Base-by-base conservation (phyloP, 1,284 basidiomycete genomes). In the Austroboletus novae-zelandiae region DNA sequence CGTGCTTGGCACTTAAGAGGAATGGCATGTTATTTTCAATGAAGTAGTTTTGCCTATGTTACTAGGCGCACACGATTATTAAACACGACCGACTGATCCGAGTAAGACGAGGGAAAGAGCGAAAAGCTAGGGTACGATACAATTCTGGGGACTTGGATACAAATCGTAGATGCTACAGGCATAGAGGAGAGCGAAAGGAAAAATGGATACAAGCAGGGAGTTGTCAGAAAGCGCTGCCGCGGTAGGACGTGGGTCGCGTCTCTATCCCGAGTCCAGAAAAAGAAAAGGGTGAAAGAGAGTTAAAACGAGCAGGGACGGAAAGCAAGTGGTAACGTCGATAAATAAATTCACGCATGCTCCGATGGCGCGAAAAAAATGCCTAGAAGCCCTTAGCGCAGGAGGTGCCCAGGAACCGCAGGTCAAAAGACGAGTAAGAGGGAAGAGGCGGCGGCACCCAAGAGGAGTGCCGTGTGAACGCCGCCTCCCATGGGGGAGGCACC, bases 401-500 rank as follows among this genome's bases (percentile, higher is more conserved):
- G 14, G 1, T 17, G 7, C 2, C 14, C n/a, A 17, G 8, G 20
- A 9, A 23, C 9, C 6, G 37, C 14, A 9, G n/a, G 20, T 57
- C 49, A 59, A 11, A 61, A 43, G 8, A 40, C 35, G 39, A 59
- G 32, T 11, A 48, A 50, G 18, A 46, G 29, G 47, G n/a, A 47
- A 25, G 58, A 61, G 8, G 31, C 45, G 1, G 49, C 51, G 18
- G 50, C 42, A 35, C 51, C 27, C 9, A 50, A 20, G 4, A 56
- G 25, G 11, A 67, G 31, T 4, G 42, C 47, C 1, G 40, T 32
- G 13, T 37, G 47, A 20, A 50, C 30, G 9, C 11, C 37, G 13
- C 53, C 37, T 11, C 49, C 32, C 14, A 52, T 14, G 42, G 46
- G 50, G 13, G 47, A 29, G 14, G 59, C 52, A 29, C 56, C 61